Evolutionary conservation across 306 rosid genomes (phyloP).

Genomic region (Prunus dulcis): DNA sequence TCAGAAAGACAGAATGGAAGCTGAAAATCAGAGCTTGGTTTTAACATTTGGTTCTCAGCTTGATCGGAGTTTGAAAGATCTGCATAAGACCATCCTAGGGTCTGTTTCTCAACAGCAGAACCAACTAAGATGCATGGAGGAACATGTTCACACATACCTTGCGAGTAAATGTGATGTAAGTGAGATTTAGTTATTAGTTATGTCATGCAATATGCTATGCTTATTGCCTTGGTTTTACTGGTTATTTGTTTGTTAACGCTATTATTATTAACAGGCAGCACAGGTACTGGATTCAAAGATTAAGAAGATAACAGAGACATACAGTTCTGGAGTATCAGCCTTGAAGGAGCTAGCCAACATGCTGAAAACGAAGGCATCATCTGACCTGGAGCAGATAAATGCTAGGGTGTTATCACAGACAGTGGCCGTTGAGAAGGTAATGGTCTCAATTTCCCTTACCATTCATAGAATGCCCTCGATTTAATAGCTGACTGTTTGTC

Average conservation of each 20-base stretch:
- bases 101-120: constrained; percentile 76
- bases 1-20: constrained; percentile 66
- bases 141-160: constrained; percentile 50
- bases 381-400: constrained; percentile 64
- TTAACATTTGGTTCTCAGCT: constrained; percentile 67
- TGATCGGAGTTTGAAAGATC: constrained; percentile 56
- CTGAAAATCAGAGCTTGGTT: constrained; percentile 60
- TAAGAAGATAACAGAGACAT: constrained; percentile 61
- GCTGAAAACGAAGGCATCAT: constrained; percentile 63
- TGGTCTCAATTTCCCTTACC: neutral
- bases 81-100: constrained; percentile 60
- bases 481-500: constrained; percentile 14
- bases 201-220: constrained; percentile 3
- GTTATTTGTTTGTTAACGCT: constrained; percentile 16
- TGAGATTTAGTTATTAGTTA: constrained; percentile 1
- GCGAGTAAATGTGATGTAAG: constrained; percentile 79
- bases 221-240: constrained; percentile 1
- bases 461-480: neutral
- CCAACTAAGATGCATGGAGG: constrained; percentile 76
- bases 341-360: constrained; percentile 59
- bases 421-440: constrained; percentile 57
- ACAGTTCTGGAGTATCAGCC: constrained; percentile 56
- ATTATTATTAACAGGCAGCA: constrained; percentile 50
- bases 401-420: constrained; percentile 54
- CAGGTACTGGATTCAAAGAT: constrained; percentile 65